phyloP scores from a whole-genome alignment of 2,329 filamentous ascomycete species.

The Neofusicoccum sp. region DNA sequence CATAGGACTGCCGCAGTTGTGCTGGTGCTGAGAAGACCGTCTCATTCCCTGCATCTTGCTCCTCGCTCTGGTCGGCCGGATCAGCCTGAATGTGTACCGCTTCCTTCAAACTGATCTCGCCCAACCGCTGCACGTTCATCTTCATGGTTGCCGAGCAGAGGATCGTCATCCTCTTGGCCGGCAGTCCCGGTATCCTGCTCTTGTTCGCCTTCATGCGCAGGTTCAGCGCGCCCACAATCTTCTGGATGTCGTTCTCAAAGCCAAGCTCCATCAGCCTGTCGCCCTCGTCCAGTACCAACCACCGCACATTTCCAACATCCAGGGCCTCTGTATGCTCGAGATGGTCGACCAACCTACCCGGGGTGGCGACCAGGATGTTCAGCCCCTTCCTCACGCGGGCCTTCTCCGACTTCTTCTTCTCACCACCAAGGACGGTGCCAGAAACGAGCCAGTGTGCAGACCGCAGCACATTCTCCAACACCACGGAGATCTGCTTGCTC shows the following conservation, averaged over 20 bases:
- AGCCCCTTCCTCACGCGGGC: slow-evolving; percentile 89
- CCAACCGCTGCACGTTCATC: slow-evolving; percentile 90
- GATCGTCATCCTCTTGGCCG: slow-evolving; percentile 76
- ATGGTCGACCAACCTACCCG: slow-evolving; percentile 87
- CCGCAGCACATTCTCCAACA: slow-evolving; percentile 80
- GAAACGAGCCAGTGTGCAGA: slow-evolving; percentile 93
- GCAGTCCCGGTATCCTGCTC: slow-evolving; percentile 64
- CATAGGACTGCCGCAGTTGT: slow-evolving; percentile 89
- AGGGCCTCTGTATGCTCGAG: slow-evolving; percentile 87
- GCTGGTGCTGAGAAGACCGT: slow-evolving; percentile 76
- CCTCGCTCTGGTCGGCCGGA: slow-evolving; percentile 47
- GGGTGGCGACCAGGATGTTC: slow-evolving; percentile 94
- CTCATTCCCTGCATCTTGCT: slow-evolving; percentile 45
- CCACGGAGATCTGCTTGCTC: slow-evolving; percentile 87
- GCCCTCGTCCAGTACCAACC: slow-evolving; percentile 93
- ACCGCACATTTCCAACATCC: slow-evolving; percentile 83
- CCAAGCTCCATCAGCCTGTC: slow-evolving; percentile 98
- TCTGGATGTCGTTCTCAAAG: slow-evolving; percentile 90
- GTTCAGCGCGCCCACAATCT: slow-evolving; percentile 78
- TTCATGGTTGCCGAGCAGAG: slow-evolving; percentile 98
- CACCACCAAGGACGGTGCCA: slow-evolving; percentile 74
- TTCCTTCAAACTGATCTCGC: slow-evolving; percentile 92
- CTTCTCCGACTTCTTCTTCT: slow-evolving; percentile 81
- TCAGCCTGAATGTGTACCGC: slow-evolving; percentile 81
- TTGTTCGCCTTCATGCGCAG: slow-evolving; percentile 59